Evolutionary conservation across 2,329 filamentous ascomycete species (phyloP), one percentile per base, ranked within the genome.

Genomic region (Plectosphaerella plurivora): DNA sequence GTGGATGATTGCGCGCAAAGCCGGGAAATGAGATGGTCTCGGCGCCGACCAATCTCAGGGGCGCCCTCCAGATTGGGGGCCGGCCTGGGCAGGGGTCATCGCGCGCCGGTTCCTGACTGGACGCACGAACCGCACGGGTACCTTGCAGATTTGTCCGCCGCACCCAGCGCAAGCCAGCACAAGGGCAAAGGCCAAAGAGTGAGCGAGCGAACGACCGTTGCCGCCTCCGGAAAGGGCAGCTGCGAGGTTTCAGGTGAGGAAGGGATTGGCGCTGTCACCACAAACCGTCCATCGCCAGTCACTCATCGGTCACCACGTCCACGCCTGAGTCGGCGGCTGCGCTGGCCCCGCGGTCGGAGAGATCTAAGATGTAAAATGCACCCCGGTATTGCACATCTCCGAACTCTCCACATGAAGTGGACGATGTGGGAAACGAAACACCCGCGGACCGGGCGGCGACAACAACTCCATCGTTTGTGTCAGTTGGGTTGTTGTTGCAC

Each of bases 201-300:
- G 15, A 18, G 14, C 37, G 37, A 41, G 15, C 37, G 37, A 39
- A 39, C 15, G 37, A 39, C 37, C 37, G 37, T 39, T 39, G 14
- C 41, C 41, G 41, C 16, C 28, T 33, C 41, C 41, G 35, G 20
- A 41, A 33, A 41, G 36, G 20, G 35, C 18, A 41, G 47, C 14
- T 49, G 47, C 35, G 18, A 20, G 35, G 47, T 49, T 49, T 49
- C 47, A 49, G 47, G 47, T 49, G 35, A 12, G 22, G 47, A 49
- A 24, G 14, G 47, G 35, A 41, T 49, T 37, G 20, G 47, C 36
- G 36, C 47, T 39, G 15, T 49, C 47, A 25, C 28, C 28, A 33
- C 28, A 9, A 33, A 12, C 28, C 28, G 11, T 33, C 28, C 28
- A 33, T 33, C 28, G 28, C 9, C 28, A 12, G 28, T 12, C 22